These are phyloP conservation scores for Bidens hawaiensis DNA, from an alignment of 140 eudicot genomes.

Conservation along the genomic window DNA sequence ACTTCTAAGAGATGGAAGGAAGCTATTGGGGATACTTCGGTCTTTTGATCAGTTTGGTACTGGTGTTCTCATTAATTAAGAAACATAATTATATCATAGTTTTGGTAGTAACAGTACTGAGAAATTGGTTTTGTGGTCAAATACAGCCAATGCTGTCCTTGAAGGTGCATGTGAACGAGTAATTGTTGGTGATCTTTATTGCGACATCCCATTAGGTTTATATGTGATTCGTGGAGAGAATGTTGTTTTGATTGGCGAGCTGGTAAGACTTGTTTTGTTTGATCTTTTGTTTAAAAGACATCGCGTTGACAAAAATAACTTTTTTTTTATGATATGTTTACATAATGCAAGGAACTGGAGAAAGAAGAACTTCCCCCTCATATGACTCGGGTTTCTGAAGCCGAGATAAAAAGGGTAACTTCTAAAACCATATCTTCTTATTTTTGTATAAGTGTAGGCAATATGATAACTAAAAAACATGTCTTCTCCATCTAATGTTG, in stretches of 20 bases:
- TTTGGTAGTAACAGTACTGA: neutral
- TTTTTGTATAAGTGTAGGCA: neutral
- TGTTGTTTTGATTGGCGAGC: slow-evolving; percentile 66
- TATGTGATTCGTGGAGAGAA: slow-evolving; percentile 57
- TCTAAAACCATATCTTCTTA: neutral
- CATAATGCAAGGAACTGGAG: slow-evolving; percentile 56
- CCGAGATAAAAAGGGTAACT: slow-evolving; percentile 45
- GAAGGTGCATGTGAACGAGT: slow-evolving; percentile 96
- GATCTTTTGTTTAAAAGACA: neutral
- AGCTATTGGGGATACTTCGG: slow-evolving; percentile 33
- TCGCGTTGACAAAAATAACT: neutral
- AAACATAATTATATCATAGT: neutral
- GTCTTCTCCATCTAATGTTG: neutral
- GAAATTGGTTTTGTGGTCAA: neutral
- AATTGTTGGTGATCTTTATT: slow-evolving; percentile 91
- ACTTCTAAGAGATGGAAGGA: slow-evolving; percentile 89
- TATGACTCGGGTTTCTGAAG: slow-evolving; percentile 75
- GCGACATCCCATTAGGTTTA: slow-evolving; percentile 88
- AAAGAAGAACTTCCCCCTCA: slow-evolving; percentile 91
- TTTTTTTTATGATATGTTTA: slow-evolving; percentile 3
- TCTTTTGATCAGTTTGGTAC: slow-evolving; percentile 84
- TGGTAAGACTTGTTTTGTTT: slow-evolving; percentile 40
- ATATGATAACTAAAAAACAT: neutral
- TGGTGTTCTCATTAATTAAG: neutral
- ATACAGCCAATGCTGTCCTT: too few species aligned